phyloP scores from a whole-genome alignment of 1,284 basidiomycete species.

The Wallemia mellicola region DNA sequence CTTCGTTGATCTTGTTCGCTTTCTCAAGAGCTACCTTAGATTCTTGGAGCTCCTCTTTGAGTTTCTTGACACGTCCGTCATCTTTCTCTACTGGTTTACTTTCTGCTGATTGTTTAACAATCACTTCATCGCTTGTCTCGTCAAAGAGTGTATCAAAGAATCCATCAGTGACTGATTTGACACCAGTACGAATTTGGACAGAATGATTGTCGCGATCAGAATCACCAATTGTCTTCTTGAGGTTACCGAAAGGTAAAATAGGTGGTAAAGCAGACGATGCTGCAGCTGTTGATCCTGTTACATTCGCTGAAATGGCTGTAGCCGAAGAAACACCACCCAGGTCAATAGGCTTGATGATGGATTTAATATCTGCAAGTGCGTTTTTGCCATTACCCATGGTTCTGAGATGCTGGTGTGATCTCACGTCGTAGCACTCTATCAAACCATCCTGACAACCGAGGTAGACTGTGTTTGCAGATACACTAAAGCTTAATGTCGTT shows the following conservation, averaged over 20 bases:
- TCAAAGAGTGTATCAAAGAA: background rate
- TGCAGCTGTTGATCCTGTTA: slow-evolving; percentile 15
- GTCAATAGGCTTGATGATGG: slow-evolving; percentile 53
- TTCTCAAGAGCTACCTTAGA: slow-evolving; percentile 37
- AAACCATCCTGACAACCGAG: slow-evolving; percentile 39
- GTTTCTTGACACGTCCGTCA: slow-evolving; percentile 27
- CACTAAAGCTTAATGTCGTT: background rate
- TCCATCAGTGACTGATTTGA: background rate
- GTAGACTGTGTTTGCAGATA: slow-evolving; percentile 18
- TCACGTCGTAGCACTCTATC: slow-evolving; percentile 58
- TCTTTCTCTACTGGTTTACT: slow-evolving; percentile 5
- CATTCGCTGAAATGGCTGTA: slow-evolving; percentile 9
- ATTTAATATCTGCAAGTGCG: slow-evolving; percentile 19
- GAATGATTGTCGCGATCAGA: slow-evolving; percentile 35
- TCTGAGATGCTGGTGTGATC: slow-evolving; percentile 62
- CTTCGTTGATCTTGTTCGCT: slow-evolving; percentile 57
- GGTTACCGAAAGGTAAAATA: slow-evolving; percentile 30
- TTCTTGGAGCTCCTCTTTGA: slow-evolving; percentile 35
- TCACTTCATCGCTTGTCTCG: too few species aligned
- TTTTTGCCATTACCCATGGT: slow-evolving; percentile 27
- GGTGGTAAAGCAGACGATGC: slow-evolving; percentile 29
- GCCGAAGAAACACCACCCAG: slow-evolving; percentile 41
- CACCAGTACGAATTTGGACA: slow-evolving; percentile 13
- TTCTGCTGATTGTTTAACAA: too few species aligned
- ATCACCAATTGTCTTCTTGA: slow-evolving; percentile 36